A percentile compares a stretch with the other conserved stretches of the same genome.
Conservation (phyloP, 441 rosid species). For the Theobroma grandiflorum region DNA sequence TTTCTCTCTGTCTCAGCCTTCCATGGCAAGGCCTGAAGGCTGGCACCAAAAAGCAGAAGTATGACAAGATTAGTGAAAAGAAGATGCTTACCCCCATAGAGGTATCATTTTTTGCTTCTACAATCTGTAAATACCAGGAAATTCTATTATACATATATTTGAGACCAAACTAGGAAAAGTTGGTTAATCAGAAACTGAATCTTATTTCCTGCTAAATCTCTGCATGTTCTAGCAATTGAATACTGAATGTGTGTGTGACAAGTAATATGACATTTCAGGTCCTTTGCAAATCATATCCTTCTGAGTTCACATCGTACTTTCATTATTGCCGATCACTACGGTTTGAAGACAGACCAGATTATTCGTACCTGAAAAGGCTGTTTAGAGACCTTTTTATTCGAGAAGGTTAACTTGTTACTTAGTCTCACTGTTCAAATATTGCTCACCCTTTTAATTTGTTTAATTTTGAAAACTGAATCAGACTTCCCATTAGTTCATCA, state of each 20-base stretch:
- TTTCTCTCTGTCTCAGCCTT: constrained; percentile 51
- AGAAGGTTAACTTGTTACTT: constrained; percentile 54
- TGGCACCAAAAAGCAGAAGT: constrained; percentile 75
- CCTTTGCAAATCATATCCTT: constrained; percentile 70
- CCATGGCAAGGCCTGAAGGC: constrained; percentile 80
- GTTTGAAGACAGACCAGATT: constrained; percentile 82
- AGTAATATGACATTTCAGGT: constrained; percentile 40
- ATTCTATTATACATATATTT: not conserved
- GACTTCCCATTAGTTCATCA: not conserved
- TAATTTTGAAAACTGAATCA: not conserved
- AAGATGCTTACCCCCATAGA: constrained; percentile 69
- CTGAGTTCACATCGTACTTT: constrained; percentile 76
- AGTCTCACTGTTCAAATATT: not conserved
- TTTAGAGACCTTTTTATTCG: constrained; percentile 75
- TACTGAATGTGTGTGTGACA: not conserved
- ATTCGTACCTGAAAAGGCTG: constrained; percentile 72
- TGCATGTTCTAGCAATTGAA: not conserved
- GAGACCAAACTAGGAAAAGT: not conserved
- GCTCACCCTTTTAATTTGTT: not conserved
- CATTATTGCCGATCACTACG: constrained; percentile 75
- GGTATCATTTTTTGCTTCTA: constrained; percentile 39
- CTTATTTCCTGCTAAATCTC: not conserved
- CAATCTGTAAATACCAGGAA: not conserved
- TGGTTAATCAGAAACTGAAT: constrained; percentile 2
- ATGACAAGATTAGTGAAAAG: constrained; percentile 70